A percentile compares a stretch with the other conserved stretches of the same genome.
Conservation (phyloP, 1,139 yeast species). For the Scheffersomyces stambukii region DNA sequence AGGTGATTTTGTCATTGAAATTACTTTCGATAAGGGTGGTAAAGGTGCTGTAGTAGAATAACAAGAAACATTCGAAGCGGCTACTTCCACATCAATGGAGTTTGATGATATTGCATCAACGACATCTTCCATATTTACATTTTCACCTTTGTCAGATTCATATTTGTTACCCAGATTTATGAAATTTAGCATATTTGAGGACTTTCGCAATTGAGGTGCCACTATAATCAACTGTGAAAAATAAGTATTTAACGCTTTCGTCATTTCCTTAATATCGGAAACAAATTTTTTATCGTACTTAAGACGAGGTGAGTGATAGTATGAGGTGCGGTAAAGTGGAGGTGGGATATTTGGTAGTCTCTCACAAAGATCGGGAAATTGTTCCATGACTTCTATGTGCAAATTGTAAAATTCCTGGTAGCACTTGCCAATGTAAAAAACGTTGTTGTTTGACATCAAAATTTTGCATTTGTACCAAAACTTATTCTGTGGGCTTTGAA, state of each 20-base stretch:
- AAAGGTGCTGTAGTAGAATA: slow-evolving; percentile 28
- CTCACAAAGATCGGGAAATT: slow-evolving; percentile 7
- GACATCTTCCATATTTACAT: slow-evolving; percentile 13
- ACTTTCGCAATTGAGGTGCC: no score
- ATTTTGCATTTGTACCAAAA: slow-evolving; percentile 34
- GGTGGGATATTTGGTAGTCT: slow-evolving; percentile 36
- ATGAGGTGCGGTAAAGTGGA: slow-evolving; percentile 19
- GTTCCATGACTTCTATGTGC: slow-evolving; percentile 20
- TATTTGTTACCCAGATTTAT: slow-evolving; percentile 6
- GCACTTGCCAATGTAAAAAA: slow-evolving; percentile 24
- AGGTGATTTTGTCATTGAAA: background rate
- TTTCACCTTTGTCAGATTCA: slow-evolving; percentile 7
- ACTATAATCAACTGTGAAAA: slow-evolving; percentile 21
- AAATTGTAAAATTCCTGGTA: slow-evolving; percentile 35
- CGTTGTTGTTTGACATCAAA: slow-evolving; percentile 16
- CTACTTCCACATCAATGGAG: slow-evolving; percentile 18
- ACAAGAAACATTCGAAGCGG: slow-evolving; percentile 7
- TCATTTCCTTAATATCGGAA: slow-evolving; percentile 21
- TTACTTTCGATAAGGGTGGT: slow-evolving; percentile 14
- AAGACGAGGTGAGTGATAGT: slow-evolving; percentile 7
- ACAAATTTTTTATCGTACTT: slow-evolving; percentile 15
- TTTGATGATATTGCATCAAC: slow-evolving; percentile 19
- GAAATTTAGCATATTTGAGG: no score
- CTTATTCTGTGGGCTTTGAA: slow-evolving; percentile 10
- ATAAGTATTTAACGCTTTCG: slow-evolving; percentile 33